Evolutionary conservation across 2,329 filamentous ascomycete genomes (phyloP).

Genomic region (Mycosphaerella arachidis): DNA sequence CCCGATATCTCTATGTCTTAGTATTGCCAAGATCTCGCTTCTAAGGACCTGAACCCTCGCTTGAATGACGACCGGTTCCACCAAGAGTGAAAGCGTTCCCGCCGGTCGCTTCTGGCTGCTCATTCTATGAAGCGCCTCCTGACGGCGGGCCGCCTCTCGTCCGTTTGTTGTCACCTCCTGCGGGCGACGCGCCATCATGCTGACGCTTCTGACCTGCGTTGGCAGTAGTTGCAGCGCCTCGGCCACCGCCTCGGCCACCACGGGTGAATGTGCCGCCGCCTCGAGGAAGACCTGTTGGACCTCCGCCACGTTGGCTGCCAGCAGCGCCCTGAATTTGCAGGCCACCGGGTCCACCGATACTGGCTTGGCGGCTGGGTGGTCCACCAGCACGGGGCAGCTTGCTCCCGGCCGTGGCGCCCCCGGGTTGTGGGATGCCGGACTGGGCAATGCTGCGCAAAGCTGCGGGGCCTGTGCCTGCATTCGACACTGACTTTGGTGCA

Average conservation of each 20-base stretch:
- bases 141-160: constrained; percentile 25
- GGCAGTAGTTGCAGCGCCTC: constrained; percentile 19
- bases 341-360: constrained; percentile 7
- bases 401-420: neutral
- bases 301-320: constrained; percentile 10
- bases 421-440: constrained; percentile 19
- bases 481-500: constrained; percentile 8
- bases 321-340: constrained; percentile 14
- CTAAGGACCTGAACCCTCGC: neutral
- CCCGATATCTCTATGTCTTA: neutral
- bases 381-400: neutral
- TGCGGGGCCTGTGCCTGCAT: constrained; percentile 7
- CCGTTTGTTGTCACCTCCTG: constrained; percentile 29
- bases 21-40: neutral
- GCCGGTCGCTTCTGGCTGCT: neutral
- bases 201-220: constrained; percentile 33
- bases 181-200: constrained; percentile 28
- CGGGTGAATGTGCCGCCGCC: constrained; percentile 20
- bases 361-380: constrained; percentile 9
- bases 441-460: constrained; percentile 7
- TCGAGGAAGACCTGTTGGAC: constrained; percentile 21
- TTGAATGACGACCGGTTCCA: neutral
- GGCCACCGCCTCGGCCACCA: constrained; percentile 21
- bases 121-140: constrained; percentile 16
- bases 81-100: neutral